These are phyloP conservation scores for Ceratocystis papillata DNA, from an alignment of 2,329 filamentous ascomycete genomes.

Conservation along the genomic window DNA sequence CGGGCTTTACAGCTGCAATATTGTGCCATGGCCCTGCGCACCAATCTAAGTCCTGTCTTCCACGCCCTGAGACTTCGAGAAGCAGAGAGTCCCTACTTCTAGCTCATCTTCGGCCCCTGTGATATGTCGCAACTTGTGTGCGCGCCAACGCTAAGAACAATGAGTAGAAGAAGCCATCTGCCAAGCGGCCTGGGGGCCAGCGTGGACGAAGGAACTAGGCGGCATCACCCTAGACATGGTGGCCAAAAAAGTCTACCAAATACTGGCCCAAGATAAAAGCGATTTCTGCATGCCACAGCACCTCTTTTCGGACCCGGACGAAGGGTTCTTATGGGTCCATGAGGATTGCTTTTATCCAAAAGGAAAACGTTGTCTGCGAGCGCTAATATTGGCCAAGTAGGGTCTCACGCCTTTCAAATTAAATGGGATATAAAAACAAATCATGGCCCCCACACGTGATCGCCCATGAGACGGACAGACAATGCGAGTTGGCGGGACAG, in stretches of 20 bases:
- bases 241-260: not conserved
- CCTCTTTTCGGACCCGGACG: not conserved
- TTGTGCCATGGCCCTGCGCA: not conserved
- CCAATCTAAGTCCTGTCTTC: slow-evolving; percentile 5
- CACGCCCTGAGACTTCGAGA: not conserved
- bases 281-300: not conserved
- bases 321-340: slow-evolving; percentile 8
- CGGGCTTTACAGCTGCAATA: not conserved
- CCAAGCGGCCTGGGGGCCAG: slow-evolving; percentile 22
- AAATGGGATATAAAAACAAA: too few species aligned
- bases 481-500: too few species aligned
- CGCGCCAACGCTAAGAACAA: slow-evolving; percentile 24
- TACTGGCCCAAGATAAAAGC: not conserved
- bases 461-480: too few species aligned
- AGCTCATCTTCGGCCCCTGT: slow-evolving; percentile 2
- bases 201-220: slow-evolving; percentile 15
- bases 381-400: not conserved
- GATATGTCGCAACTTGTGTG: not conserved
- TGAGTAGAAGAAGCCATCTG: slow-evolving; percentile 24
- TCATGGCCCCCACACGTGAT: too few species aligned
- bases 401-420: not conserved
- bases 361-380: not conserved
- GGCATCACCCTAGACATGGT: not conserved
- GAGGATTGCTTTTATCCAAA: not conserved
- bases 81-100: slow-evolving; percentile 4